These are phyloP conservation scores for Leucocoprinus sp. DNA, from an alignment of 768 basidiomycete species.

Conservation along the genomic window DNA sequence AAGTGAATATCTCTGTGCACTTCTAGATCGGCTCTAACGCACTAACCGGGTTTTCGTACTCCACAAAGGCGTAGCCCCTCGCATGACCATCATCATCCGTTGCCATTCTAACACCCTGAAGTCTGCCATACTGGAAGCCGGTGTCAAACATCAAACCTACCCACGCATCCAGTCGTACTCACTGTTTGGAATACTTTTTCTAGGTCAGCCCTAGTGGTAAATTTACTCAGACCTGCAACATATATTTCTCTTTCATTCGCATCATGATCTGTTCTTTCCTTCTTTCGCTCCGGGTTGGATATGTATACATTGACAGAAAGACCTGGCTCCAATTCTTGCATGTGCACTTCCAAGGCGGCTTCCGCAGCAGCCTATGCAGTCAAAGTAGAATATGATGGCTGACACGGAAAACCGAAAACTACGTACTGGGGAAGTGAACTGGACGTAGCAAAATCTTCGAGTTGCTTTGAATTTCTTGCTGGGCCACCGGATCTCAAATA, in stretches of 20 bases:
- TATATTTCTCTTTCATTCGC: slow-evolving; percentile 82
- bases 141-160: not conserved
- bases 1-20: not conserved
- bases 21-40: not conserved
- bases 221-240: slow-evolving; percentile 78
- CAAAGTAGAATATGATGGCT: not conserved
- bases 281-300: slow-evolving; percentile 85
- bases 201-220: slow-evolving; percentile 70
- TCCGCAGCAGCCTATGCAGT: slow-evolving; percentile 53
- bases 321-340: slow-evolving; percentile 63
- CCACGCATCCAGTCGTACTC: slow-evolving; percentile 17
- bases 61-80: slow-evolving; percentile 89
- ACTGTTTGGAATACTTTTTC: slow-evolving; percentile 73
- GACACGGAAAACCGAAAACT: not conserved
- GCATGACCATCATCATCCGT: slow-evolving; percentile 59
- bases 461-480: slow-evolving; percentile 93
- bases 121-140: slow-evolving; percentile 57
- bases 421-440: slow-evolving; percentile 78
- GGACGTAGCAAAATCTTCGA: slow-evolving; percentile 90
- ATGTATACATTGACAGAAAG: slow-evolving; percentile 69
- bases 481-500: slow-evolving; percentile 97
- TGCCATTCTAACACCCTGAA: slow-evolving; percentile 78
- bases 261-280: slow-evolving; percentile 83
- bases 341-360: slow-evolving; percentile 72
- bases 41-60: slow-evolving; percentile 76